Conservation (phyloP, 1,139 yeast species). For the Yamadazyma spencermartinsiae region DNA sequence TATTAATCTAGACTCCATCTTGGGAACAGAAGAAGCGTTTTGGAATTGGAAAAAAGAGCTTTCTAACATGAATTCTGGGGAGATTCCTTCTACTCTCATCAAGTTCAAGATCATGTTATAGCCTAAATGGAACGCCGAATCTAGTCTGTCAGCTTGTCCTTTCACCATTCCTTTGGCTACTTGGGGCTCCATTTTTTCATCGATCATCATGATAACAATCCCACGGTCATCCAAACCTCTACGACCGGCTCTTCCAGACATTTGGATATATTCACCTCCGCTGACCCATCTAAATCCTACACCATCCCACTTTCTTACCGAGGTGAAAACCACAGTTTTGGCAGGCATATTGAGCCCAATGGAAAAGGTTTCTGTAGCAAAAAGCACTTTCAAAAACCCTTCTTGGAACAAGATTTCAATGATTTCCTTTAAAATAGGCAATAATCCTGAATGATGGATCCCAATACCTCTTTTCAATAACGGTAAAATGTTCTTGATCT, state of each 20-base stretch:
- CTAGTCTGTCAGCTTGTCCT: constrained; percentile 95
- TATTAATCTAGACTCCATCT: constrained; percentile 64
- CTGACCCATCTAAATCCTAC: constrained; percentile 97
- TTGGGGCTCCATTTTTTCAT: constrained; percentile 98
- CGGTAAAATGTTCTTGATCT: constrained; percentile 87
- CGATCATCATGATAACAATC: constrained; percentile 98
- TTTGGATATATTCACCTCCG: constrained; percentile 98
- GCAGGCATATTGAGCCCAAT: constrained; percentile 99
- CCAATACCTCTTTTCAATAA: constrained; percentile 93
- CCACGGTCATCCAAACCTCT: constrained; percentile 99
- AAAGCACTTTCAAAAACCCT: constrained; percentile 88
- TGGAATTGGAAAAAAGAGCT: constrained; percentile 95
- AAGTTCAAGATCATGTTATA: constrained; percentile 95
- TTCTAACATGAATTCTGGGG: constrained; percentile 96
- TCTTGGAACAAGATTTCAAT: constrained; percentile 97
- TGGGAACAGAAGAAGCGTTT: constrained; percentile 86
- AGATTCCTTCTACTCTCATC: constrained; percentile 95
- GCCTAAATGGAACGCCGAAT: constrained; percentile 94
- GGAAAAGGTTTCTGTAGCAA: constrained; percentile 98
- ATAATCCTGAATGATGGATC: constrained; percentile 94
- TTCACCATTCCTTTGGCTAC: constrained; percentile 99
- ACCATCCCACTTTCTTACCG: constrained; percentile 98
- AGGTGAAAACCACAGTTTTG: constrained; percentile 95
- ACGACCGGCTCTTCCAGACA: constrained; percentile 99
- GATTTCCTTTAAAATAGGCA: constrained; percentile 94